Evolutionary conservation across 2,329 filamentous ascomycete genomes (phyloP).

Genomic region (Chalaropsis thielavioides): DNA sequence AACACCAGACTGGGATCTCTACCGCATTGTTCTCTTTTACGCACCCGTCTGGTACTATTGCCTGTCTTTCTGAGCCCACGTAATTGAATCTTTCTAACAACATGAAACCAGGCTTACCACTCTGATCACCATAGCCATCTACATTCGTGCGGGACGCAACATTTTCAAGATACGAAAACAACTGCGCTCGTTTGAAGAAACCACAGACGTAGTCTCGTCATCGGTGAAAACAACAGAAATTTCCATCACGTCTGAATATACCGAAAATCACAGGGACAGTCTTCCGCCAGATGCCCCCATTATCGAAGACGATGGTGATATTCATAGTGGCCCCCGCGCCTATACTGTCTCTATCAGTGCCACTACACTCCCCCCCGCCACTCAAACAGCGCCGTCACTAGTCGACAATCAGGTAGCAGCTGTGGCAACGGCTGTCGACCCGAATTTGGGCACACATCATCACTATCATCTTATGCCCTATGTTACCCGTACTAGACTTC

Average conservation of each 20-base stretch:
- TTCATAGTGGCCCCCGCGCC: conserved; percentile 31
- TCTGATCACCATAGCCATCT: conserved; percentile 19
- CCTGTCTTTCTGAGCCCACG: conserved; percentile 21
- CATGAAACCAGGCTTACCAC: conserved; percentile 17
- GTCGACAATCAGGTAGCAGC: conserved; percentile 58
- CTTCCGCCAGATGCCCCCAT: neutral
- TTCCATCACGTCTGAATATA: conserved; percentile 33
- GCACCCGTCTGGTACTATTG: conserved; percentile 39
- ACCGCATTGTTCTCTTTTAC: conserved; percentile 59
- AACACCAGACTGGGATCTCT: conserved; percentile 43
- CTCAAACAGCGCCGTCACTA: conserved; percentile 44
- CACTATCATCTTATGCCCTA: neutral
- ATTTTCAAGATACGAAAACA: conserved; percentile 48
- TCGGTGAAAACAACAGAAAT: conserved; percentile 42
- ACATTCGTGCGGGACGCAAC: conserved; percentile 40
- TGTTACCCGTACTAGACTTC: neutral
- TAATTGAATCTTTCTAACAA: neutral
- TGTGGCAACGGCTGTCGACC: conserved; percentile 49
- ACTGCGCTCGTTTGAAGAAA: conserved; percentile 32
- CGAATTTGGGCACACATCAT: conserved; percentile 32
- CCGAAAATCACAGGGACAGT: neutral
- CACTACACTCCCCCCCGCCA: conserved; percentile 50
- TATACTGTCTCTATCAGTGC: conserved; percentile 48
- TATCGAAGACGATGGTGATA: neutral
- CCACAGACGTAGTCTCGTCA: conserved; percentile 29